Percentiles rank a stretch among this genome's conserved stretches.
phyloP scores from a whole-genome alignment of 208 protist genomes.

The Angomonas deanei region DNA sequence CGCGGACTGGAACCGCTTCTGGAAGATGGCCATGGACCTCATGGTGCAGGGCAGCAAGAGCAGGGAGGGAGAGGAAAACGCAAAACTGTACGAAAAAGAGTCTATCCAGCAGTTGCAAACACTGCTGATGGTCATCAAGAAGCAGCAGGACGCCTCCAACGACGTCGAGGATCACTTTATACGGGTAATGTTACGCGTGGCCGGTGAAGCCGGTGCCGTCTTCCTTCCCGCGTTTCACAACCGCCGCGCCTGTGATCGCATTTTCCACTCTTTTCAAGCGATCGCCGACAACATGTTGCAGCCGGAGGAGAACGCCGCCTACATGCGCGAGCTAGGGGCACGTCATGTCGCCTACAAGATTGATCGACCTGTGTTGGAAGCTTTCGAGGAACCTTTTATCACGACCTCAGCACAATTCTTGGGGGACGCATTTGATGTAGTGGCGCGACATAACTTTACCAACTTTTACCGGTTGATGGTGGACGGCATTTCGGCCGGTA shows the following conservation, averaged over 20 bases:
- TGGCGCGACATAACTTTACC: slow-evolving; percentile 40
- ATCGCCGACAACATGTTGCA: slow-evolving; percentile 37
- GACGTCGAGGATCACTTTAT: slow-evolving; percentile 43
- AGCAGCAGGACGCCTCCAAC: slow-evolving; percentile 24
- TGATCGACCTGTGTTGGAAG: slow-evolving; percentile 24
- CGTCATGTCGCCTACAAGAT: slow-evolving; percentile 51
- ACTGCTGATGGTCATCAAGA: slow-evolving; percentile 40
- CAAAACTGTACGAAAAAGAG: slow-evolving; percentile 27
- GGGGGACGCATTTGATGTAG: slow-evolving; percentile 49
- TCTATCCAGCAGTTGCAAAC: slow-evolving; percentile 35
- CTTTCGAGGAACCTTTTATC: slow-evolving; percentile 52
- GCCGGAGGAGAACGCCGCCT: slow-evolving; percentile 26
- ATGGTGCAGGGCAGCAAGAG: slow-evolving; percentile 42
- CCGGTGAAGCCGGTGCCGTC: slow-evolving; percentile 36
- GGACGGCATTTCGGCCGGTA: slow-evolving; percentile 35
- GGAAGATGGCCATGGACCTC: slow-evolving; percentile 40
- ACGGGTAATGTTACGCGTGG: slow-evolving; percentile 46
- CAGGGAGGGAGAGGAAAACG: slow-evolving; percentile 44
- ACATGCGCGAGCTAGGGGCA: slow-evolving; percentile 42
- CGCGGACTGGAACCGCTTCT: slow-evolving; percentile 60
- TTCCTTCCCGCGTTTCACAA: slow-evolving; percentile 40
- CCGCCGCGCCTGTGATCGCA: slow-evolving; percentile 25
- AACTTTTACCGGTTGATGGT: slow-evolving; percentile 38
- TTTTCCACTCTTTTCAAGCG: slow-evolving; percentile 44
- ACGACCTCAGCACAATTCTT: slow-evolving; percentile 56